Conservation (phyloP, 192 early-diverging fungal species). For the Diversispora epigaea region DNA sequence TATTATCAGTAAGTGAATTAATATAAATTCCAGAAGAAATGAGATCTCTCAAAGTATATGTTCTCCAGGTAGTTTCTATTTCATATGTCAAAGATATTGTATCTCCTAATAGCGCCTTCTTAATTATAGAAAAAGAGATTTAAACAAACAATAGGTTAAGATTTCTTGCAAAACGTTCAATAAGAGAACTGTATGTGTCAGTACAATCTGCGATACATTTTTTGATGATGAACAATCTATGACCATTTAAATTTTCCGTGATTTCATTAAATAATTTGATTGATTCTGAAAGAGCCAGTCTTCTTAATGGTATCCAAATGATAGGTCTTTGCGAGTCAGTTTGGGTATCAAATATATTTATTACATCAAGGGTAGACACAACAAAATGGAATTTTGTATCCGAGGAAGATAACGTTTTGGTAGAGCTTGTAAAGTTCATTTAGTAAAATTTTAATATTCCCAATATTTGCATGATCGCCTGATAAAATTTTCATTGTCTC, state of each 20-base stretch:
- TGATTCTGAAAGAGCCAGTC: neutral
- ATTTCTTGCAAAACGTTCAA: no score
- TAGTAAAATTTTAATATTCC: neutral
- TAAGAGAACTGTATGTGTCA: neutral
- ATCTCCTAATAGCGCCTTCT: neutral
- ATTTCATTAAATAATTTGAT: neutral
- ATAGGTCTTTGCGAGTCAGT: neutral
- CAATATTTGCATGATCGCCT: neutral
- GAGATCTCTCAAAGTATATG: neutral
- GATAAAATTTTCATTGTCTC: neutral
- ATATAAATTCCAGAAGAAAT: constrained; percentile 16
- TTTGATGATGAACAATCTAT: neutral
- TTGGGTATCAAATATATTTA: neutral
- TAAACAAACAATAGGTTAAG: neutral
- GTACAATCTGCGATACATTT: neutral
- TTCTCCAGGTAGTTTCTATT: neutral
- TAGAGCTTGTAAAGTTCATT: neutral
- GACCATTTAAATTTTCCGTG: neutral
- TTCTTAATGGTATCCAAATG: neutral
- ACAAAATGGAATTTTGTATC: neutral
- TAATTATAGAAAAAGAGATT: constrained; percentile 5
- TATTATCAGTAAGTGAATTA: constrained; percentile 13
- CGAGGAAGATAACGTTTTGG: neutral
- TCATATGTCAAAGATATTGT: neutral
- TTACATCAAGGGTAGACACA: neutral